Evolutionary conservation across 2,329 filamentous ascomycete species (phyloP), one percentile per base, ranked within the genome.

Genomic region (Aspergillus texensis): DNA sequence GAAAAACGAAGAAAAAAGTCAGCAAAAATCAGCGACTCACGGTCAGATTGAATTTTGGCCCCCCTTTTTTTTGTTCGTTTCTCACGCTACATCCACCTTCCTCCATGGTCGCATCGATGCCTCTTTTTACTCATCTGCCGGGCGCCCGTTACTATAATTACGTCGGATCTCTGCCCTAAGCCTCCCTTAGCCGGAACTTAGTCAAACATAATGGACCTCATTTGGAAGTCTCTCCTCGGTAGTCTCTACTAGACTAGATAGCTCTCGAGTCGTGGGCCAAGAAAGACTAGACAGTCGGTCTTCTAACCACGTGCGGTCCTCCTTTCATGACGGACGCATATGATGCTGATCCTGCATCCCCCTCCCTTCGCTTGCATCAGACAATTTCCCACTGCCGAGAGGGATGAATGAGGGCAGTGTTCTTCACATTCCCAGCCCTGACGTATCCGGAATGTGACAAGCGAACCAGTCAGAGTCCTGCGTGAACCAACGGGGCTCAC

Each of bases 391-490:
- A 36, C 14, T 36, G 34, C 14, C 34, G 34, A 36, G 34, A 36
- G 19, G 30, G 5, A 28, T 46, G 45, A 30, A 34, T 16, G 19
- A 41, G 19, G 39, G 39, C 39, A n/a, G 39, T 41, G 39, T 41
- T 6, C 12, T 36, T 14, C 34, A 36, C 14, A 16, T 36, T 36
- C 34, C 34, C 26, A n/a, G 19, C 28, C 50, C 50, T 53, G 10
- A 54, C 50, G 24, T 54, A 10, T 10, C 50, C 19, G 50, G 57
- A 60, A 60, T 60, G 57, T 54, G 46, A 43, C 50, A 54, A 54
- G 32, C 32, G 30, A 54, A 21, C 50, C 50, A 54, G 50, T 54
- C 26, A 34, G 50, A 32, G 11, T 32, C 28, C 10, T 11, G 28
- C 10, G 8, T 34, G 2, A 9, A 34, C 50, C 50, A 53, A 53